phyloP scores from a whole-genome alignment of 1,284 basidiomycete genomes.

The Porodaedalea pini region DNA sequence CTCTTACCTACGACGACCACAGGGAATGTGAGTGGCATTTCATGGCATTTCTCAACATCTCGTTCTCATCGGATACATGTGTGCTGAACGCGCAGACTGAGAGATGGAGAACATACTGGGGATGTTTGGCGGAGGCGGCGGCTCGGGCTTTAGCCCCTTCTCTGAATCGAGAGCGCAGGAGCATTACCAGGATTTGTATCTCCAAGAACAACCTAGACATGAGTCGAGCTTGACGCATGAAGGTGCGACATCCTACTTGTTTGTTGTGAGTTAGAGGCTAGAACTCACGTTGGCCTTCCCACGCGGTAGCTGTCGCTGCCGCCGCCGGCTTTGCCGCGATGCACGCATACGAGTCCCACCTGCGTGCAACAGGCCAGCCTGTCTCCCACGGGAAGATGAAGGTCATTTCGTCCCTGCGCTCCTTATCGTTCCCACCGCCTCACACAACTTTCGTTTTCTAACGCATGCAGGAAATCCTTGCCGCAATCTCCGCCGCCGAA shows the following conservation, averaged over 20 bases:
- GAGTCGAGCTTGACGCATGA: slow-evolving; percentile 26
- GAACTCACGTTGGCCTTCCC: background rate
- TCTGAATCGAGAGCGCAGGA: slow-evolving; percentile 19
- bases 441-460: background rate
- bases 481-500: slow-evolving; percentile 29
- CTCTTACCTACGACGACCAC: too few species aligned
- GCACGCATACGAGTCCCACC: slow-evolving; percentile 28
- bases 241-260: slow-evolving; percentile 18
- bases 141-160: slow-evolving; percentile 9
- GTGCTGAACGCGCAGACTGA: too few species aligned
- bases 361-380: slow-evolving; percentile 26
- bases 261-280: background rate
- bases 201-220: slow-evolving; percentile 22
- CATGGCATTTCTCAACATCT: too few species aligned
- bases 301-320: slow-evolving; percentile 25
- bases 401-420: slow-evolving; percentile 7
- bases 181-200: slow-evolving; percentile 23
- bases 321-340: slow-evolving; percentile 30
- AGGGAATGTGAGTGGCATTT: too few species aligned
- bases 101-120: slow-evolving; percentile 9
- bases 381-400: slow-evolving; percentile 26
- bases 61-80: too few species aligned
- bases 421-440: background rate
- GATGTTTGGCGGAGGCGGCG: slow-evolving; percentile 4
- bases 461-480: slow-evolving; percentile 26